These are phyloP conservation scores for Fusarium subglutinans DNA, from an alignment of 2,329 filamentous ascomycete species.

Conservation along the genomic window DNA sequence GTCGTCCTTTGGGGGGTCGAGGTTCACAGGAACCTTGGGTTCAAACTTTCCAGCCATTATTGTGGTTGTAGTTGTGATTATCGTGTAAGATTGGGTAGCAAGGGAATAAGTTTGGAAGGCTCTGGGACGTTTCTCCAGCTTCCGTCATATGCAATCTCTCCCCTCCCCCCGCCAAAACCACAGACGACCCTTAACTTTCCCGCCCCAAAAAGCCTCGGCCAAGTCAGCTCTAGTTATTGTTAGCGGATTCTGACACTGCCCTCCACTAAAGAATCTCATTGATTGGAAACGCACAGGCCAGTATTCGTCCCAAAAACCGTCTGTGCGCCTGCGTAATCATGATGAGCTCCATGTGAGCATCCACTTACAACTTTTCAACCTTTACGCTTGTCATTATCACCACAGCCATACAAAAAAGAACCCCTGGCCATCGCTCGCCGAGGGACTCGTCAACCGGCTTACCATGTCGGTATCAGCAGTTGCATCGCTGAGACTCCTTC, in stretches of 20 bases:
- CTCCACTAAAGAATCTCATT: conserved; percentile 12
- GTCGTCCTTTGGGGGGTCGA: conserved; percentile 88
- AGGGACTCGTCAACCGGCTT: conserved; percentile 3
- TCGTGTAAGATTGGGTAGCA: neutral
- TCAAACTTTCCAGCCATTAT: conserved; percentile 74
- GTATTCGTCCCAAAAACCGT: conserved; percentile 24
- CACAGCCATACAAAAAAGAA: neutral
- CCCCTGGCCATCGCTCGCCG: neutral
- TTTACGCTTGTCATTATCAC: conserved; percentile 14
- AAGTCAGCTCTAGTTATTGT: neutral
- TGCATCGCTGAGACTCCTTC: conserved; percentile 48
- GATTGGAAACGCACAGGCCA: conserved; percentile 33
- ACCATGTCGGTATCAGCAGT: conserved; percentile 48
- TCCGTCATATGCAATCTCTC: conserved; percentile 34
- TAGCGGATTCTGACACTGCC: neutral
- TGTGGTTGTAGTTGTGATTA: neutral
- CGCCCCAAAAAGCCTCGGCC: conserved; percentile 16
- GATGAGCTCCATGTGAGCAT: conserved; percentile 19
- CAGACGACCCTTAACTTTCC: conserved; percentile 7
- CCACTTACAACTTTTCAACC: conserved; percentile 24
- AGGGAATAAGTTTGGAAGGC: neutral
- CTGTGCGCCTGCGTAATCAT: conserved; percentile 28
- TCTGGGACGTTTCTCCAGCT: conserved; percentile 11
- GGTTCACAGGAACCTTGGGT: conserved; percentile 78
- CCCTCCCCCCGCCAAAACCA: conserved; percentile 29